Percentiles rank a stretch among this genome's conserved stretches.
phyloP scores from a whole-genome alignment of 108 stramenopile genomes.

The Bacterosira constricta region DNA sequence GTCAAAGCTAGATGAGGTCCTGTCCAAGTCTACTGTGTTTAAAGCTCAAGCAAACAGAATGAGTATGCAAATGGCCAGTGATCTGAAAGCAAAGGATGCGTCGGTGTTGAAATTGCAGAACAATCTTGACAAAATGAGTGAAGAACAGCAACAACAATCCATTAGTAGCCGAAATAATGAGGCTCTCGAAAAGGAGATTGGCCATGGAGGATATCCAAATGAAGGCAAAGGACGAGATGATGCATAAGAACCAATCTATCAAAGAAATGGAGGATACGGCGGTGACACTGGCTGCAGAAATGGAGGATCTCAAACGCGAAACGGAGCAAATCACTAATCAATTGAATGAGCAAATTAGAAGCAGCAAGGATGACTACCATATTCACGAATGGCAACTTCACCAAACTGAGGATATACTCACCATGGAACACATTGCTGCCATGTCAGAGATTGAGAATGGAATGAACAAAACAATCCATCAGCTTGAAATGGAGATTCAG shows the following conservation, averaged over 20 bases:
- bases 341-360: constrained; percentile 15
- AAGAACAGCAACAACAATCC: background rate
- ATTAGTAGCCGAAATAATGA: background rate
- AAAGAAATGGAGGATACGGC: constrained; percentile 41
- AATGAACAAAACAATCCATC: constrained; percentile 37
- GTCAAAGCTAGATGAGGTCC: constrained; percentile 16
- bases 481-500: constrained; percentile 39
- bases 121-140: background rate
- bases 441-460: constrained; percentile 37
- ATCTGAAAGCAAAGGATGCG: constrained; percentile 28
- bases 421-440: constrained; percentile 23
- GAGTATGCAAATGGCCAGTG: constrained; percentile 7
- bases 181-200: background rate
- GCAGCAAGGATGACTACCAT: constrained; percentile 13
- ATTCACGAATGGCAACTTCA: constrained; percentile 36
- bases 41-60: constrained; percentile 37
- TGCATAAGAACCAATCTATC: constrained; percentile 27
- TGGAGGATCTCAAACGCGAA: constrained; percentile 34
- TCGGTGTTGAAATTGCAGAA: constrained; percentile 9
- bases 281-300: constrained; percentile 17
- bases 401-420: constrained; percentile 34
- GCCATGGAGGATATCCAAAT: constrained; percentile 18
- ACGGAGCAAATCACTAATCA: constrained; percentile 20
- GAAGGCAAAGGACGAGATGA: constrained; percentile 40
- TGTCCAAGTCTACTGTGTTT: constrained; percentile 9